Percentiles rank a stretch among this genome's conserved stretches.
Conservation (phyloP, 1,284 basidiomycete genomes). For the Cryptococcus sp. region DNA sequence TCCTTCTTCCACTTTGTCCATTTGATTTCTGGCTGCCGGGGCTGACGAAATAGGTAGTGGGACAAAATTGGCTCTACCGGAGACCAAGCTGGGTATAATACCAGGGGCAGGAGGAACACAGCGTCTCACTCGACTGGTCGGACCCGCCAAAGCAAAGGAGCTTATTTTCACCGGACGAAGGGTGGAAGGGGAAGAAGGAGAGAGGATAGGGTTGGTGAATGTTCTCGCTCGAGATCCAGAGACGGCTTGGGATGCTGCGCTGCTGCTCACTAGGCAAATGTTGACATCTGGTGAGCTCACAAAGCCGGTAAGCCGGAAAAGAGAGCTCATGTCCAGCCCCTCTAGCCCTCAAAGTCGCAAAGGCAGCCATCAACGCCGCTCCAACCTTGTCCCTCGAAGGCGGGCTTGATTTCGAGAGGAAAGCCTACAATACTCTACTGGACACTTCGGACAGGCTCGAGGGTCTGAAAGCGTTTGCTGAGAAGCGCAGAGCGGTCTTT, state of each 20-base stretch:
- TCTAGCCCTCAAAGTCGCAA: conserved; percentile 80
- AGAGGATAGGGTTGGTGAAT: conserved; percentile 64
- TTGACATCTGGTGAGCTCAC: conserved; percentile 26
- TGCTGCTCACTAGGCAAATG: conserved; percentile 30
- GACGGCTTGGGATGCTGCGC: conserved; percentile 26
- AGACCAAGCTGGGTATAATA: conserved; percentile 83
- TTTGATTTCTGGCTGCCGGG: not conserved
- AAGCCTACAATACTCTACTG: conserved; percentile 78
- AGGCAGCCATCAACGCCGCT: conserved; percentile 77
- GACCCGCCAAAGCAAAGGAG: conserved; percentile 77
- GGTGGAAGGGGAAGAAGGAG: conserved; percentile 63
- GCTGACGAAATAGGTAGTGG: conserved; percentile 51
- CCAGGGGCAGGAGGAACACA: conserved; percentile 95
- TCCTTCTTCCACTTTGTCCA: not conserved
- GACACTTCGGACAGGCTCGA: conserved; percentile 72
- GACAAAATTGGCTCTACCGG: conserved; percentile 65
- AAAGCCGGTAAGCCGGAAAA: no score
- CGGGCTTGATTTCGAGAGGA: conserved; percentile 83
- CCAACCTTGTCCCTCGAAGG: conserved; percentile 67
- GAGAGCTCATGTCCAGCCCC: conserved; percentile 68
- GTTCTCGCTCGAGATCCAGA: conserved; percentile 51
- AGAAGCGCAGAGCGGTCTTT: conserved; percentile 78
- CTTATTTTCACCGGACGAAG: conserved; percentile 72
- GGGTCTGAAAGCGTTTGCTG: conserved; percentile 80
- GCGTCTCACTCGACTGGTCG: conserved; percentile 72